Percentiles rank a stretch among this genome's conserved stretches.
Conservation (phyloP, 768 basidiomycete genomes). For the Trametes gibbosa region DNA sequence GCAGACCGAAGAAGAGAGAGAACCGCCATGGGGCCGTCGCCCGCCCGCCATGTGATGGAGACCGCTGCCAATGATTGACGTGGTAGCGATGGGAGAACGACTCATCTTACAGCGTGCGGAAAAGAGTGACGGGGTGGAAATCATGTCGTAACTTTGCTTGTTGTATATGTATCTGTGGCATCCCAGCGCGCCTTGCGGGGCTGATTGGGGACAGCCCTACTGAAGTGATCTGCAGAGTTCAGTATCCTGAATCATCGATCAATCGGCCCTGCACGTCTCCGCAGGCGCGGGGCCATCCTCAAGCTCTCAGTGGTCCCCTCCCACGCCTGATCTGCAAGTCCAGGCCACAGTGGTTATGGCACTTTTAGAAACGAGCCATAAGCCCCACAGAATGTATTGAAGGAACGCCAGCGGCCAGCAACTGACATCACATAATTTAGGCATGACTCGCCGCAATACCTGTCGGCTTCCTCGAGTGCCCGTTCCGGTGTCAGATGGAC, state of each 20-base stretch:
- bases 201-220: conserved; percentile 15
- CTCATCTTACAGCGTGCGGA: conserved; percentile 14
- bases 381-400: not conserved
- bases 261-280: not conserved
- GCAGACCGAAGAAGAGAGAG: not conserved
- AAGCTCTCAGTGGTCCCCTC: not conserved
- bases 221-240: conserved; percentile 18
- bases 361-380: not conserved
- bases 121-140: conserved; percentile 11
- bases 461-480: too few species aligned
- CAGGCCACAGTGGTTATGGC: not conserved
- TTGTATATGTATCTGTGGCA: conserved; percentile 13
- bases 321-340: conserved; percentile 10
- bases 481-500: too few species aligned
- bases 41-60: conserved; percentile 12
- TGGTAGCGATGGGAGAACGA: conserved; percentile 20
- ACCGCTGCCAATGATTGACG: conserved; percentile 17
- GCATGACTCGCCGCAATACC: not conserved
- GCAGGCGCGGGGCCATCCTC: not conserved
- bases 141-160: conserved; percentile 13
- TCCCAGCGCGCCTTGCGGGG: not conserved
- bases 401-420: not conserved
- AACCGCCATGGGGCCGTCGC: conserved; percentile 16
- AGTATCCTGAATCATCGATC: conserved; percentile 12
- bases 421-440: not conserved